A percentile compares a stretch with the other conserved stretches of the same genome.
Conservation (phyloP, 345 rosid species). For the Carallia brachiata region DNA sequence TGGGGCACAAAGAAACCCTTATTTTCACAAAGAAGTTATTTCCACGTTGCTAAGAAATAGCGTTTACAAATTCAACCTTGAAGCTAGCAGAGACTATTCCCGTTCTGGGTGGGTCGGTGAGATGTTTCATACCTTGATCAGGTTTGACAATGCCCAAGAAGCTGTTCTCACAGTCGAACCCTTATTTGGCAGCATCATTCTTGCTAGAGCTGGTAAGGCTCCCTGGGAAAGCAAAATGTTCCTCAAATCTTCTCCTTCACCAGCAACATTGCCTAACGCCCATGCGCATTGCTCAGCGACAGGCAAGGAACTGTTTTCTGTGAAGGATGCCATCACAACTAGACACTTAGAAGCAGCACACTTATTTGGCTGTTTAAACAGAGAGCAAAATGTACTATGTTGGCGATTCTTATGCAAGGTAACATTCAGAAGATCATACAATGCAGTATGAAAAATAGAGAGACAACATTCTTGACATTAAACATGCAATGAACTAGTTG, state of each 20-base stretch:
- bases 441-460: neutral
- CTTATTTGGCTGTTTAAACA: neutral
- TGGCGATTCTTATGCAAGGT: no score
- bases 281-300: constrained; percentile 98
- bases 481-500: constrained; percentile 3
- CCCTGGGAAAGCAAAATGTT: constrained; percentile 87
- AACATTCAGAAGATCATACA: no score
- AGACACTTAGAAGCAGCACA: neutral
- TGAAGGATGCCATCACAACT: constrained; percentile 23
- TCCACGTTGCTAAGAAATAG: no score
- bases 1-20: no score
- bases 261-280: constrained; percentile 98
- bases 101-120: neutral
- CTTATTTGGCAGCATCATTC: constrained; percentile 90
- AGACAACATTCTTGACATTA: neutral
- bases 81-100: no score
- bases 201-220: constrained; percentile 83
- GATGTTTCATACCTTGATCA: constrained; percentile 69
- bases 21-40: no score
- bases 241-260: constrained; percentile 93
- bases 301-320: constrained; percentile 83
- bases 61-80: no score
- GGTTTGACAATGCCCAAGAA: constrained; percentile 96
- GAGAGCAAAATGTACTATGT: neutral
- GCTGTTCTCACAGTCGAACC: constrained; percentile 95